Conservation (phyloP, 148 eudicot species). For the Camellia japonica region DNA sequence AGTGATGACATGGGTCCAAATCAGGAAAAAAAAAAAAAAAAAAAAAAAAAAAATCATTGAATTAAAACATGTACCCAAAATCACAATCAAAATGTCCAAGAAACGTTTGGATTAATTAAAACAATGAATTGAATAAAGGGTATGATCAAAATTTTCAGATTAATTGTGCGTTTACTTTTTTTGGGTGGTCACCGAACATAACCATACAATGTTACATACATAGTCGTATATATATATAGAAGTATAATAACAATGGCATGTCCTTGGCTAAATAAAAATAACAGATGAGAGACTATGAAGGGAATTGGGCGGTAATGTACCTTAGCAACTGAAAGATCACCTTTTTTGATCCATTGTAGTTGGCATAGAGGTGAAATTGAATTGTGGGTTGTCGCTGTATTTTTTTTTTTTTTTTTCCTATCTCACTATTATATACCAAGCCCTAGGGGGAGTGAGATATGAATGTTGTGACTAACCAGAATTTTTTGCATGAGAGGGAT, state of each 20-base stretch:
- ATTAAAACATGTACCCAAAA: constrained; percentile 13
- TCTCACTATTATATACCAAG: not conserved
- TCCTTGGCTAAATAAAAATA: not conserved
- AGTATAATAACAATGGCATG: constrained; percentile 2
- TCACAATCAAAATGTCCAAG: constrained; percentile 3
- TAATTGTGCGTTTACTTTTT: constrained; percentile 13
- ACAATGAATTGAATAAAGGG: not conserved
- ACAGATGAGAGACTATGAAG: constrained; percentile 14
- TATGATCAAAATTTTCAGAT: not conserved
- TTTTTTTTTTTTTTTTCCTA: not conserved
- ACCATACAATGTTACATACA: constrained; percentile 22
- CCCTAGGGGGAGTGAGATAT: not conserved
- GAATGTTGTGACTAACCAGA: constrained; percentile 30
- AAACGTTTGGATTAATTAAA: constrained; percentile 2
- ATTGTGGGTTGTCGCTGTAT: constrained; percentile 3
- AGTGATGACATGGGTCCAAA: constrained; percentile 17
- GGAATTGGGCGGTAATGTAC: constrained; percentile 13
- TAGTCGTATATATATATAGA: not conserved
- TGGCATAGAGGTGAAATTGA: constrained; percentile 17
- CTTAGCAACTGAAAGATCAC: constrained; percentile 16
- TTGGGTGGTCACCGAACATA: constrained; percentile 22
- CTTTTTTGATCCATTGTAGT: constrained; percentile 3
- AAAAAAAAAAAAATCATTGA: not conserved
- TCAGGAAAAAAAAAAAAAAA: constrained; percentile 2
- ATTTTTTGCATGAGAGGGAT: constrained; percentile 3